Base-by-base conservation (phyloP, 345 rosid genomes). In the Hevea brasiliensis region DNA sequence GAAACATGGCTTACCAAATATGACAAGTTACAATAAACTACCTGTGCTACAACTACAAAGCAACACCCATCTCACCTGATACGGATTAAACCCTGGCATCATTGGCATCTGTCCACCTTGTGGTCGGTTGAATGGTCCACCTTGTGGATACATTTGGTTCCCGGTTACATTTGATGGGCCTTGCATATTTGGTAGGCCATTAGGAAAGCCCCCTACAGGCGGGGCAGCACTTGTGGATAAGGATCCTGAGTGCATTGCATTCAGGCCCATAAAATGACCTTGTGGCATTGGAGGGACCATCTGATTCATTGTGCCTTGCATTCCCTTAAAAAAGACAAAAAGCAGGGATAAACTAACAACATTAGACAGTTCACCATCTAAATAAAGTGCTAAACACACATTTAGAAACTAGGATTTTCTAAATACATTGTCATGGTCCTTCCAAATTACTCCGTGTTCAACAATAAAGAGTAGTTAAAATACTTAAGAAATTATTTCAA, bases 21-120 rank as follows among this genome's bases (percentile, higher is more conserved):
- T 14, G 14, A n/a, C 23, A 23, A 57, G 24, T 42, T 70, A 21
- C 53, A 57, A 13, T 9, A 32, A 8, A 21, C 20, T 6, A 20
- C 15, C 7, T 44, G 20, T 7, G 27, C 13, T n/a, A 37, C 51
- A 14, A 7, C 41, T 37, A 20, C 56, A 69, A 24, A 73, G n/a
- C 9, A 23, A 8, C 20, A 47, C 15, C 42, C 7, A 48, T 27
- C 63, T 51, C 79, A 87, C 96, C 96, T 92, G 98, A 80, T 82
- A 95, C 14, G 90, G 97, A 85, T 89, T 94, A 81, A 74, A 95
- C 37, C 94, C 92, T 20, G 87, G 90, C 91, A 89, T 90, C 91
- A 90, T 89, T 57, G 89, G 87, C 90, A 87, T 85, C 81, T 89
- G 93, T 37, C 88, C 89, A 69, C 83, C 87, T 76, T 85, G 98